A percentile compares a stretch with the other conserved stretches of the same genome.
These are phyloP conservation scores for Pseudonectria foliicola DNA, from an alignment of 2,329 filamentous ascomycete genomes.

Conservation along the genomic window DNA sequence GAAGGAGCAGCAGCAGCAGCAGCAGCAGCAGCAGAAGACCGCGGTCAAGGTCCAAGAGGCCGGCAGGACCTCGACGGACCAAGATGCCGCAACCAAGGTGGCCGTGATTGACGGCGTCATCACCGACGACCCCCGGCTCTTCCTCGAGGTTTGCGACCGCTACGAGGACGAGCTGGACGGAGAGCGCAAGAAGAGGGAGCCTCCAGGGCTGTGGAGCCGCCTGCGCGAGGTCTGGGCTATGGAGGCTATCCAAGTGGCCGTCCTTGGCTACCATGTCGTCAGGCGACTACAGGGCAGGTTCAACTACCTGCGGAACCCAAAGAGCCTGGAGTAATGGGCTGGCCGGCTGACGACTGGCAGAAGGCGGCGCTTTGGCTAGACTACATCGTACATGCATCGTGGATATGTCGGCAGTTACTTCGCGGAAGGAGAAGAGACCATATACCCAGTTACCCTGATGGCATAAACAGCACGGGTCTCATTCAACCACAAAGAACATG, in stretches of 20 bases:
- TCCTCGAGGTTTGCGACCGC: constrained; percentile 50
- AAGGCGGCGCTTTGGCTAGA: too few relatives aligned
- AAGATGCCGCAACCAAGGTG: background rate
- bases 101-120: constrained; percentile 67
- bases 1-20: constrained; percentile 32
- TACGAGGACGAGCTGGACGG: constrained; percentile 29
- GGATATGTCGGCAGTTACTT: too few relatives aligned
- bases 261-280: constrained; percentile 18
- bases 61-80: background rate
- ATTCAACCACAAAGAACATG: too few relatives aligned
- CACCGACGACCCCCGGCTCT: constrained; percentile 72
- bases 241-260: constrained; percentile 13
- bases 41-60: background rate
- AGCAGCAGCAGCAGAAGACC: constrained; percentile 1
- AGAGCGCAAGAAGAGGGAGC: constrained; percentile 6
- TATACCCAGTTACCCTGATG: too few relatives aligned
- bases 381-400: too few relatives aligned
- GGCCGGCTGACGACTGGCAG: too few relatives aligned
- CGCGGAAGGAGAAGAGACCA: too few relatives aligned
- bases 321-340: constrained; percentile 11
- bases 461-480: too few relatives aligned
- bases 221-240: constrained; percentile 13
- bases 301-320: constrained; percentile 19
- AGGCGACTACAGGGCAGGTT: constrained; percentile 21
- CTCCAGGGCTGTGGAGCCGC: constrained; percentile 6